Evolutionary conservation across 108 stramenopile genomes (phyloP), one percentile per base, ranked within the genome.

Genomic region (Discostella pseudostelligera): DNA sequence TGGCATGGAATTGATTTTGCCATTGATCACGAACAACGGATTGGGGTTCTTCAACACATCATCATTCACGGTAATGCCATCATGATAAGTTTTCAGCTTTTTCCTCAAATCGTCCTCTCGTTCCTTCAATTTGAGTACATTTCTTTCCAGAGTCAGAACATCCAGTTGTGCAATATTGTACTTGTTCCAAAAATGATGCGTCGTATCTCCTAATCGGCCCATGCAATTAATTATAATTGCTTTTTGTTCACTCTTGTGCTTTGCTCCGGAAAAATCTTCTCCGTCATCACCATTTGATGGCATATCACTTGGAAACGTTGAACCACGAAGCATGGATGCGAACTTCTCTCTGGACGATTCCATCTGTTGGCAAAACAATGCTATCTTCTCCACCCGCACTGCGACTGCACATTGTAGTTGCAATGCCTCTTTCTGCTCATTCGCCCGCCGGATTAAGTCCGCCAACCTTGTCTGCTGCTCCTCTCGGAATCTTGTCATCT

Each of bases 61-160:
- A 61, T 78, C 66, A 40, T 78, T 78, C 11, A 78, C 71, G 24
- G 66, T 73, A 37, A 62, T 60, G 10, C 76, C 65, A 67, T 78
- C 71, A 1, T 56, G 51, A 32, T 72, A 78, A 17, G 37, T 28
- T 35, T 67, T 78, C 22, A 78, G 57, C 32, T 78, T 72, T 13
- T 37, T 49, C 46, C 48, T 22, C 29, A 72, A 62, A 7, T 73
- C 60, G 29, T 66, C 39, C 50, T 77, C 70, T 50, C 36, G 66
- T 8, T 26, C 49, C 64, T 77, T 77, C 51, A 72, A 45, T 22
- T 16, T 10, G 4, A 5, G 39, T 3, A 72, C 43, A 10, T 47
- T 36, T 39, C 70, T 67, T 42, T 71, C 64, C 14, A 72, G 36
- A 9, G 39, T 51, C 19, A 63, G 17, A 4, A 76, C 67, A 43